Evolutionary conservation across 495 filamentous ascomycete genomes (phyloP).

Genomic region (Podospora didyma): DNA sequence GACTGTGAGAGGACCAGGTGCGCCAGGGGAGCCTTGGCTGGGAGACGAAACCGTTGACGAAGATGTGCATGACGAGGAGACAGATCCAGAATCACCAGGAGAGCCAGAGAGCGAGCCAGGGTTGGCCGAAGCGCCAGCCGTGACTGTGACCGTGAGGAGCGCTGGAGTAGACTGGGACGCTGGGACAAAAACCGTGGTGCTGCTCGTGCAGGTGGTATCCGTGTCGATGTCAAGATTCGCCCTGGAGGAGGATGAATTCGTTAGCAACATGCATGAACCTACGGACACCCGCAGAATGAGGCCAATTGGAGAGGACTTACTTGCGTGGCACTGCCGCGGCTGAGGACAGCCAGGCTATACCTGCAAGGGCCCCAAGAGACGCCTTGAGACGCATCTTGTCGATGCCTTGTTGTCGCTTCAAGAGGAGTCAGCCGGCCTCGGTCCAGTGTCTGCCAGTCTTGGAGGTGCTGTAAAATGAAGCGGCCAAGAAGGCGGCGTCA

Average conservation of each 20-base stretch:
- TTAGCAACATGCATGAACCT: constrained; percentile 5
- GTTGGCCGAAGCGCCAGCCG: not conserved
- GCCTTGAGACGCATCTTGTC: constrained; percentile 26
- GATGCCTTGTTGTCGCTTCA: not conserved
- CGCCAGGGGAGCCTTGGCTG: not conserved
- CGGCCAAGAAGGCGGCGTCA: not conserved
- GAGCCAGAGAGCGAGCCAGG: not conserved
- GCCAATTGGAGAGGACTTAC: constrained; percentile 12
- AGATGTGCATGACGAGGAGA: constrained; percentile 21
- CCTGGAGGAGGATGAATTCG: not conserved
- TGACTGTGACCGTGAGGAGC: constrained; percentile 23
- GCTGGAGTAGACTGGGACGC: constrained; percentile 14
- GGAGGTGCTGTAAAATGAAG: not conserved
- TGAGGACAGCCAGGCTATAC: constrained; percentile 17
- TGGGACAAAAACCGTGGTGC: constrained; percentile 33
- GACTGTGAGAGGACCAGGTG: constrained; percentile 11
- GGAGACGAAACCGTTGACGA: not conserved
- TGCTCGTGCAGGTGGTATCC: constrained; percentile 21
- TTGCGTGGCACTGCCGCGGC: constrained; percentile 18
- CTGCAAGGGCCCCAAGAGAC: constrained; percentile 16
- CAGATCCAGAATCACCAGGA: constrained; percentile 13
- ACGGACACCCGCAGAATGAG: not conserved
- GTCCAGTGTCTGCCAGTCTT: not conserved
- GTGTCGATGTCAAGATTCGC: constrained; percentile 2
- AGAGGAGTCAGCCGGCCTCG: not conserved